Evolutionary conservation across 2,329 filamentous ascomycete species (phyloP).

Genomic region (Zymoseptoria pseudotritici): DNA sequence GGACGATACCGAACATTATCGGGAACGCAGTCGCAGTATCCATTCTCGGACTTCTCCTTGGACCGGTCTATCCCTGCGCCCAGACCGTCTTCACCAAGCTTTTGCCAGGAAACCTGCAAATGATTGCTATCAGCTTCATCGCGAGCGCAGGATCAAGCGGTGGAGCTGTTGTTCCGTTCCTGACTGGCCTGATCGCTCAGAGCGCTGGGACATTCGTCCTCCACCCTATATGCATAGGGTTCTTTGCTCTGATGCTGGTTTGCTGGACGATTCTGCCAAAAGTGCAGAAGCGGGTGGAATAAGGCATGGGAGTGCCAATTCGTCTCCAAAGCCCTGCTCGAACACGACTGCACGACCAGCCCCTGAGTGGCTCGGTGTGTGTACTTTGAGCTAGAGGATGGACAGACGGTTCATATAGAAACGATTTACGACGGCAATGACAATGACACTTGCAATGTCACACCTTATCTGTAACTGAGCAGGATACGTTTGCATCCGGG

Average conservation of each 20-base stretch:
- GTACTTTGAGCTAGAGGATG: not conserved
- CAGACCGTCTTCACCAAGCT: conserved; percentile 55
- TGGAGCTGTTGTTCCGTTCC: conserved; percentile 59
- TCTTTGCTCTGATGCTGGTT: conserved; percentile 58
- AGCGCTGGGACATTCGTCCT: conserved; percentile 56
- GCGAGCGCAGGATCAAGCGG: conserved; percentile 63
- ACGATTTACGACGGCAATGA: not conserved
- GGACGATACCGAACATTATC: conserved; percentile 41
- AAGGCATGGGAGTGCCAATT: not conserved
- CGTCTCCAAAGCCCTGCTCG: not conserved
- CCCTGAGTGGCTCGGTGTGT: not conserved
- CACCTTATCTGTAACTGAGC: no score
- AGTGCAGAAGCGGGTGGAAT: conserved; percentile 40
- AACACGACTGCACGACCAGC: not conserved
- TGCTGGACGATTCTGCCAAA: conserved; percentile 58
- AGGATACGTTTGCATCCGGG: no score
- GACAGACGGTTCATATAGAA: not conserved
- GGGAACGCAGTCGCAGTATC: conserved; percentile 42
- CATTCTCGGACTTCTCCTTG: conserved; percentile 66
- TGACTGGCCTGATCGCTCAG: conserved; percentile 58
- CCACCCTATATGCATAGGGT: conserved; percentile 57
- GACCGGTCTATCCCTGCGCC: conserved; percentile 72
- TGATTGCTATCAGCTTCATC: conserved; percentile 60
- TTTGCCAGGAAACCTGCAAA: conserved; percentile 53
- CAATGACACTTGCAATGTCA: not conserved